Percentiles rank a stretch among this genome's conserved stretches.
phyloP scores from a whole-genome alignment of 768 basidiomycete species.

The Lactarius vividus region DNA sequence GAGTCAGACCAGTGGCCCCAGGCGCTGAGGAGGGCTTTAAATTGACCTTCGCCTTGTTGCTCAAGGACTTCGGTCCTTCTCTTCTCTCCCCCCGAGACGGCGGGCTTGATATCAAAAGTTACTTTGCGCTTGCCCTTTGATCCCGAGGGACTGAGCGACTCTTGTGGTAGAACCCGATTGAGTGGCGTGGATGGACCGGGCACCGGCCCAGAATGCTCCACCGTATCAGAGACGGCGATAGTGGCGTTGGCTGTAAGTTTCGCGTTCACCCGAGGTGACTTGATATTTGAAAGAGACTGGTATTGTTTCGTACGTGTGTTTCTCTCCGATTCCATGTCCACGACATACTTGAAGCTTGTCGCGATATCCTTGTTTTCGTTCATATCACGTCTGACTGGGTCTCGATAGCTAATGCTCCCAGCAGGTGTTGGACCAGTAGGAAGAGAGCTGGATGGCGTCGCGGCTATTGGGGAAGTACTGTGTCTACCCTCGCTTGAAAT shows the following conservation, averaged over 20 bases:
- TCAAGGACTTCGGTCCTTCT: slow-evolving; percentile 27
- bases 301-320: slow-evolving; percentile 18
- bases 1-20: slow-evolving; percentile 12
- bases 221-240: not conserved
- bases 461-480: slow-evolving; percentile 20
- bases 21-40: slow-evolving; percentile 8
- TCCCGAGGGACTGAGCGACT: slow-evolving; percentile 20
- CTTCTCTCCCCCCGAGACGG: slow-evolving; percentile 40
- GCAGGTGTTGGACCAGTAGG: slow-evolving; percentile 20
- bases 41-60: slow-evolving; percentile 39
- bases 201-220: slow-evolving; percentile 2
- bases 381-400: slow-evolving; percentile 49
- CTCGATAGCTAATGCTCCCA: slow-evolving; percentile 27
- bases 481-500: slow-evolving; percentile 31
- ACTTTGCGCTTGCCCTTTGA: slow-evolving; percentile 64
- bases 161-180: slow-evolving; percentile 10
- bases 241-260: slow-evolving; percentile 24
- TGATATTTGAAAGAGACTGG: slow-evolving; percentile 16
- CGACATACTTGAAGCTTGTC: slow-evolving; percentile 47
- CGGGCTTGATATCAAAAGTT: slow-evolving; percentile 68
- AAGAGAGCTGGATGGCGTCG: slow-evolving; percentile 13
- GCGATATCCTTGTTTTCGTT: slow-evolving; percentile 45
- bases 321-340: slow-evolving; percentile 42
- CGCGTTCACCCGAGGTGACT: slow-evolving; percentile 10
- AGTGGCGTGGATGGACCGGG: slow-evolving; percentile 17